phyloP scores from a whole-genome alignment of 331 rosid species.

The Prunus yedoensis region DNA sequence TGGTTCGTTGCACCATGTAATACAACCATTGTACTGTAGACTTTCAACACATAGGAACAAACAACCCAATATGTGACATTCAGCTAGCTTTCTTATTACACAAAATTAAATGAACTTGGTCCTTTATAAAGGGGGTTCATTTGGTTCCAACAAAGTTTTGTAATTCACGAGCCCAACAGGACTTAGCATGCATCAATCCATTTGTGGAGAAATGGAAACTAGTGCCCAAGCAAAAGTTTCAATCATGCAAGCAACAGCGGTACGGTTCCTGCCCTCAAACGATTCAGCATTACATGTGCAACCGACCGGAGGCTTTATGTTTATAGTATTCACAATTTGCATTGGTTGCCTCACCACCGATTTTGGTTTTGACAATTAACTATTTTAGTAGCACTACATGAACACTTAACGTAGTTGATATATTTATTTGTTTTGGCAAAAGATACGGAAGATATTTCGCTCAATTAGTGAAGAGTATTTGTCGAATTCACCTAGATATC shows the following conservation, averaged over 20 bases:
- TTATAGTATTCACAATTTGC: neutral
- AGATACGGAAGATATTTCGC: too few species aligned
- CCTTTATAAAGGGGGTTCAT: neutral
- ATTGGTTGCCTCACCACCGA: neutral
- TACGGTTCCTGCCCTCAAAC: conserved; percentile 1
- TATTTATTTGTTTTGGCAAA: too few species aligned
- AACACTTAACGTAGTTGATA: neutral
- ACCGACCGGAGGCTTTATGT: conserved; percentile 2
- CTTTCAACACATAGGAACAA: neutral
- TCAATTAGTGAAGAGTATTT: too few species aligned
- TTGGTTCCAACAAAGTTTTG: neutral
- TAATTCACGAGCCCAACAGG: neutral
- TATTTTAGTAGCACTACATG: neutral
- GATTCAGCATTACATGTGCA: conserved; percentile 17
- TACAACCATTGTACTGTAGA: neutral
- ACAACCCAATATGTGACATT: neutral
- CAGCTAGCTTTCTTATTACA: neutral
- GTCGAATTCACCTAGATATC: too few species aligned
- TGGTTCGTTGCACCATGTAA: neutral
- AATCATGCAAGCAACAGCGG: neutral
- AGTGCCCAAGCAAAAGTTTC: neutral
- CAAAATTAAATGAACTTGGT: neutral
- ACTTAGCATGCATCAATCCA: neutral
- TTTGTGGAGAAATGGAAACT: conserved; percentile 3
- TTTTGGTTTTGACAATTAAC: neutral